These are phyloP conservation scores for Leishmania major DNA, from an alignment of 208 protist species.

Conservation along the genomic window DNA sequence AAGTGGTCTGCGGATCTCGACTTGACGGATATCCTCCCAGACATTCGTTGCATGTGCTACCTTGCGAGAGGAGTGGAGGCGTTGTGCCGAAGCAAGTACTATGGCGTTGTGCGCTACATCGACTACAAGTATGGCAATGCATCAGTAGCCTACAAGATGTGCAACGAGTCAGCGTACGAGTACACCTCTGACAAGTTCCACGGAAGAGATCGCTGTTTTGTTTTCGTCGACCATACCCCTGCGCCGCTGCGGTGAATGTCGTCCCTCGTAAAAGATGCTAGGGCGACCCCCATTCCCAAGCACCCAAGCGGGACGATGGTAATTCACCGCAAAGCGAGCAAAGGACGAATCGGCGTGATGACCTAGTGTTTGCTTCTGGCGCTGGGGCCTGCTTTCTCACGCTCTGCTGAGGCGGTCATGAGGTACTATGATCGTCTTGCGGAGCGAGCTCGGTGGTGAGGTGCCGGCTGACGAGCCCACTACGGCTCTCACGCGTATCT, in stretches of 20 bases:
- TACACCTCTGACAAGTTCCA: conserved; percentile 76
- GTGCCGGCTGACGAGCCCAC: conserved; percentile 38
- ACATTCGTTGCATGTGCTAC: conserved; percentile 95
- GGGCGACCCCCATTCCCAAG: conserved; percentile 31
- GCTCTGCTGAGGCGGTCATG: conserved; percentile 62
- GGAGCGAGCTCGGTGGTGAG: conserved; percentile 8
- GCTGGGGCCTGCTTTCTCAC: conserved; percentile 41
- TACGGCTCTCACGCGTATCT: conserved; percentile 35
- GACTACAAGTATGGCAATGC: conserved; percentile 80
- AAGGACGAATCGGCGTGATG: conserved; percentile 95
- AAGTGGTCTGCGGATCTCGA: conserved; percentile 89
- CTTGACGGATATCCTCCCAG: conserved; percentile 85
- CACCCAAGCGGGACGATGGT: conserved; percentile 79
- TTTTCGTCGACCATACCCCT: conserved; percentile 95
- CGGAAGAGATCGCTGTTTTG: conserved; percentile 66
- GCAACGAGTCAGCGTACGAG: conserved; percentile 72
- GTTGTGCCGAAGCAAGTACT: conserved; percentile 93
- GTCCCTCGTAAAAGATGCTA: conserved; percentile 47
- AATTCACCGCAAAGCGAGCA: conserved; percentile 97
- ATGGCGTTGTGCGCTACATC: conserved; percentile 71
- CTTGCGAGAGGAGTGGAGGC: conserved; percentile 88
- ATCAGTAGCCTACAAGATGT: conserved; percentile 96
- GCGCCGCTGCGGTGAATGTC: conserved; percentile 85
- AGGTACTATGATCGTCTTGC: conserved; percentile 49
- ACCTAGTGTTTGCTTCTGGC: conserved; percentile 80